These are phyloP conservation scores for Leucocoprinus birnbaumii DNA, from an alignment of 768 basidiomycete species.

Conservation along the genomic window DNA sequence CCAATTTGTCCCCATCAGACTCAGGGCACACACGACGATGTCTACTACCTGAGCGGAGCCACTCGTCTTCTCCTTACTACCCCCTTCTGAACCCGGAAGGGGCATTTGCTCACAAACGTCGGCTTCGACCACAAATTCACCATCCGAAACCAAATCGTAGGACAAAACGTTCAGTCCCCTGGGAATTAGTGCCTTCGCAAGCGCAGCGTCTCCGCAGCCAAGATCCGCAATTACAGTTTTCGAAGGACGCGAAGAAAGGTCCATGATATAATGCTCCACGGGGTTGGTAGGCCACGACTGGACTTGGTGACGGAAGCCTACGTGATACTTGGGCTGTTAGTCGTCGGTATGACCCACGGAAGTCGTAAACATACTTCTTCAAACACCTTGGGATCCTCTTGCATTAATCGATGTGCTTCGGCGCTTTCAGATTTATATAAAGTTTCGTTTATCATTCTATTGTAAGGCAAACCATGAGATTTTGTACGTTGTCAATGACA, in stretches of 20 bases:
- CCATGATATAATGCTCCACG: slow-evolving; percentile 73
- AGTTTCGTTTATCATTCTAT: slow-evolving; percentile 91
- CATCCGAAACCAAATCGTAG: slow-evolving; percentile 78
- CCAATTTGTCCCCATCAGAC: slow-evolving; percentile 98
- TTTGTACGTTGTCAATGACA: not conserved
- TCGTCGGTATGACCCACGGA: not conserved
- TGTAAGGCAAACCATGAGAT: slow-evolving; percentile 2
- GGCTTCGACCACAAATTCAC: slow-evolving; percentile 79
- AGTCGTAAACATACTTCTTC: slow-evolving; percentile 58
- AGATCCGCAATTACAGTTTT: slow-evolving; percentile 85
- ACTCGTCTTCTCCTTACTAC: slow-evolving; percentile 31
- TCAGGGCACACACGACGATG: slow-evolving; percentile 89
- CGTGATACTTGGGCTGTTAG: slow-evolving; percentile 73
- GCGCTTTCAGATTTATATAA: slow-evolving; percentile 85
- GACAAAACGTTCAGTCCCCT: slow-evolving; percentile 70
- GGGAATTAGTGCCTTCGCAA: slow-evolving; percentile 72
- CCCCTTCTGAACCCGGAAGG: slow-evolving; percentile 73
- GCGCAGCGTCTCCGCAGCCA: slow-evolving; percentile 91
- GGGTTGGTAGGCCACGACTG: slow-evolving; percentile 94
- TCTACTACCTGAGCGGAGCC: slow-evolving; percentile 82
- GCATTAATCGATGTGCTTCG: slow-evolving; percentile 79
- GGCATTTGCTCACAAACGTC: slow-evolving; percentile 83
- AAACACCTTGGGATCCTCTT: slow-evolving; percentile 75
- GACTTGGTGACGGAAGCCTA: slow-evolving; percentile 89
- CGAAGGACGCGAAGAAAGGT: slow-evolving; percentile 59